Base-by-base conservation (phyloP, 2,329 filamentous ascomycete genomes). In the Trichophyton mentagrophytes region DNA sequence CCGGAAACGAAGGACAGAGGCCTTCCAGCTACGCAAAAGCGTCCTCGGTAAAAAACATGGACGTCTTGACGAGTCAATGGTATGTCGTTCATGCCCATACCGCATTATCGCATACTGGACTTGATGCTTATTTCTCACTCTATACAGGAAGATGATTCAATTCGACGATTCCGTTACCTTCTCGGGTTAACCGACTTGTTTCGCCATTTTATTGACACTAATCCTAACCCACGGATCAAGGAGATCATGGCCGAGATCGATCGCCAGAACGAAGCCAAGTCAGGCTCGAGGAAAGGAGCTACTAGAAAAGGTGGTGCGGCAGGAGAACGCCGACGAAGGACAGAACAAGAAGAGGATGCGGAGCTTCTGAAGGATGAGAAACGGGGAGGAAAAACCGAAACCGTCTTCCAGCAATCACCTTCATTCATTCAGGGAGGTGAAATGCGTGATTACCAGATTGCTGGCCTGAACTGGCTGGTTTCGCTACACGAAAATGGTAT, bases 401-500 rank as follows among this genome's bases (percentile, higher is more conserved):
- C 89, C 0, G 85, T 96, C 40, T 99, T 99, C 75, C 85, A 92
- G 63, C 93, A 97, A 63, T 97, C 92, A 1, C 93, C 93, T 11
- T 76, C 85, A n/a, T 99, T 89, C 71, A 85, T 99, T 64, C 77
- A 95, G 15, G 88, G 80, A 59, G 86, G 93, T 51, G 79, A 83
- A 61, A 96, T 99, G 90, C 86, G 93, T 70, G 93, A 99, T 73
- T 99, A 99, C 75, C 93, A 99, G 73, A 80, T 99, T 67, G 88
- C 89, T 38, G 93, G 93, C 66, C 80, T 99, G 66, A 99, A 99
- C 74, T 99, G 93, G 93, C 82, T 99, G 53, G 90, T 99, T 67
- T 97, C 91, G 11, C 81, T 99, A 4, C 93, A 99, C 69, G 93
- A 99, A 74, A 99, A 99, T 69, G 93, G 93, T 78, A 99, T 99